Percentiles rank a stretch among this genome's conserved stretches.
Evolutionary conservation across 208 protist genomes (phyloP).

Genomic region (Leishmania lainsoni): DNA sequence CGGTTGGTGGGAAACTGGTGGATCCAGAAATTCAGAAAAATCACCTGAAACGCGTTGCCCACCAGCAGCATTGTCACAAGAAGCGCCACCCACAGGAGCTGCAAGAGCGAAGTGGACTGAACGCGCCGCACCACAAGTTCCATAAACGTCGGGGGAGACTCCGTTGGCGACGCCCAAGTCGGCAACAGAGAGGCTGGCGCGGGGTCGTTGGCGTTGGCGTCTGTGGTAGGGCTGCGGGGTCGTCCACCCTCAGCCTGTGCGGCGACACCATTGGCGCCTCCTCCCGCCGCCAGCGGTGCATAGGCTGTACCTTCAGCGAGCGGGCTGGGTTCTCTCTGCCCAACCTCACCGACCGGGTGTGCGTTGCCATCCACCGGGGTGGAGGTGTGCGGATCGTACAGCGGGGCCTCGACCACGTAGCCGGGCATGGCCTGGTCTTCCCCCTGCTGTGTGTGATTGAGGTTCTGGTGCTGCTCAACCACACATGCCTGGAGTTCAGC

Average conservation of each 20-base stretch:
- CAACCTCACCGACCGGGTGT: background rate
- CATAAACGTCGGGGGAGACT: background rate
- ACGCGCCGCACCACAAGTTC: slow-evolving; percentile 22
- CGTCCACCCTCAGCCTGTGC: background rate
- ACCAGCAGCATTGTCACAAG: slow-evolving; percentile 61
- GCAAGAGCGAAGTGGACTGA: slow-evolving; percentile 24
- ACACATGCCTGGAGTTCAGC: background rate
- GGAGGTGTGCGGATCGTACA: background rate
- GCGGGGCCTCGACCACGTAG: background rate
- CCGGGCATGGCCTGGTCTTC: background rate
- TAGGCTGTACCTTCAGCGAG: background rate
- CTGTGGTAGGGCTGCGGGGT: background rate
- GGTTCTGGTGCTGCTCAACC: background rate
- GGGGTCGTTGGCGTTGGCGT: background rate
- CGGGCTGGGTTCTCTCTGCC: background rate
- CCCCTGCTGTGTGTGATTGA: background rate
- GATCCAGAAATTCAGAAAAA: slow-evolving; percentile 86
- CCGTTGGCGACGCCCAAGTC: background rate
- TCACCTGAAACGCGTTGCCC: slow-evolving; percentile 77
- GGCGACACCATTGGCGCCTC: background rate
- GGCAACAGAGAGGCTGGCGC: background rate
- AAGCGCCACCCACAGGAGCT: slow-evolving; percentile 43
- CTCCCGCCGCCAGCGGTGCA: background rate
- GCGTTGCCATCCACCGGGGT: background rate
- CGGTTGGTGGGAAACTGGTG: slow-evolving; percentile 44